Evolutionary conservation across 345 rosid species (phyloP).

Genomic region (Linum tenue): DNA sequence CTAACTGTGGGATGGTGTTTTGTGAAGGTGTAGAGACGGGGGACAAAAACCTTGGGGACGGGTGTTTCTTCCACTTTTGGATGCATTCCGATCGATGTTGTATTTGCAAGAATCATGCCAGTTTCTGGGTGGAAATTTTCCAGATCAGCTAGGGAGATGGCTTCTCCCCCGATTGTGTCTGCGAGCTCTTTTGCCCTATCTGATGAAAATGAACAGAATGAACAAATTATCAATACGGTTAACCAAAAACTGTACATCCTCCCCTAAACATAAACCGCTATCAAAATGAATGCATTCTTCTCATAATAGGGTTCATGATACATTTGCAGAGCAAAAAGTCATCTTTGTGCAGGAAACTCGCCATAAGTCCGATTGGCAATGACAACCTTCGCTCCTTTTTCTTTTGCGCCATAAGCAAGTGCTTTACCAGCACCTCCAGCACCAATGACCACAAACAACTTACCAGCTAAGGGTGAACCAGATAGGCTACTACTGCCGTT

Average conservation of each 20-base stretch:
- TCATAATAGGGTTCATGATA: neutral
- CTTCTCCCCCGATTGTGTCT: constrained; percentile 59
- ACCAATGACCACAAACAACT: constrained; percentile 81
- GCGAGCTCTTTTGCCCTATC: constrained; percentile 76
- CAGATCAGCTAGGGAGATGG: constrained; percentile 64
- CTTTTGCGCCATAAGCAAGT: constrained; percentile 90
- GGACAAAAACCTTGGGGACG: constrained; percentile 51
- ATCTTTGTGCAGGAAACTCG: constrained; percentile 18
- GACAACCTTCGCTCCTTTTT: constrained; percentile 73
- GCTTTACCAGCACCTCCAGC: constrained; percentile 98
- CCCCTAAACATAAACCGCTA: constrained; percentile 7
- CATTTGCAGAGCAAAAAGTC: neutral
- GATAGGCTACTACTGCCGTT: constrained; percentile 17
- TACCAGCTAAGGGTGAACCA: constrained; percentile 63
- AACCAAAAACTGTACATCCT: too few species aligned
- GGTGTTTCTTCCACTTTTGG: constrained; percentile 87
- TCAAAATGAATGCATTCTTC: neutral
- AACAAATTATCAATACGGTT: neutral
- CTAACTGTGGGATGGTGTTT: neutral
- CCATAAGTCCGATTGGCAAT: constrained; percentile 88
- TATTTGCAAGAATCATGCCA: constrained; percentile 82
- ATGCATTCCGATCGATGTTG: constrained; percentile 93
- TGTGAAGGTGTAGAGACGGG: neutral
- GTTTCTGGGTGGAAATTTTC: constrained; percentile 58
- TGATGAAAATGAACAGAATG: constrained; percentile 21